These are phyloP conservation scores for Fragaria ananassa DNA, from an alignment of 306 rosid species.

Conservation along the genomic window DNA sequence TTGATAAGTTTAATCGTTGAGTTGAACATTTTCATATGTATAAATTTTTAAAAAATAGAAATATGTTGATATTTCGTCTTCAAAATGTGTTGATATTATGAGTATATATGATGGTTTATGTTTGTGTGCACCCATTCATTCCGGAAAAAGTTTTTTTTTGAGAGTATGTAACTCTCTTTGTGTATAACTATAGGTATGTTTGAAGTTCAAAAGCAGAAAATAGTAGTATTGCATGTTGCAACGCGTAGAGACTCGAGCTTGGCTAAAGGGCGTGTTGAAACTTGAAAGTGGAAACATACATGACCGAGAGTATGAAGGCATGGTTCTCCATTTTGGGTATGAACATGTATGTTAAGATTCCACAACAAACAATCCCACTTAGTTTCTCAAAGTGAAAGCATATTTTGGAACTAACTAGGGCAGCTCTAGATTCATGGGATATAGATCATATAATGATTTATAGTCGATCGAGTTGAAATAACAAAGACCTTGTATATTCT, in stretches of 20 bases:
- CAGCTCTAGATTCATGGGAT: neutral
- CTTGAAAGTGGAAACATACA: neutral
- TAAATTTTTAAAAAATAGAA: no score
- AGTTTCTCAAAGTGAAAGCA: neutral
- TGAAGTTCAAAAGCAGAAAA: no score
- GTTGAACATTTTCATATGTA: neutral
- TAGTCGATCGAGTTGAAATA: neutral
- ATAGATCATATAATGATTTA: neutral
- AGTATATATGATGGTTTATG: no score
- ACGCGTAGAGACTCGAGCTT: constrained; percentile 9
- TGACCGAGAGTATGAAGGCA: neutral
- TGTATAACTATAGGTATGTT: no score
- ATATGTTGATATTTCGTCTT: no score
- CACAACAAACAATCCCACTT: neutral
- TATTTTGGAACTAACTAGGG: neutral
- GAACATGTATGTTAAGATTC: neutral
- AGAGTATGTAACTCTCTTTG: no score
- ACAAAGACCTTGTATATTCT: neutral
- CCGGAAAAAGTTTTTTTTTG: no score
- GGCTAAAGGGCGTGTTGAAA: neutral
- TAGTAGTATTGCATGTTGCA: neutral
- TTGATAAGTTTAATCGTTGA: no score
- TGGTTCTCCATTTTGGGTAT: neutral
- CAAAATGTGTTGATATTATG: no score
- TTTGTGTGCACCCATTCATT: no score